Percentiles rank a stretch among this genome's conserved stretches.
Evolutionary conservation across 208 protist genomes (phyloP).

Genomic region (Trypanosoma melophagium): DNA sequence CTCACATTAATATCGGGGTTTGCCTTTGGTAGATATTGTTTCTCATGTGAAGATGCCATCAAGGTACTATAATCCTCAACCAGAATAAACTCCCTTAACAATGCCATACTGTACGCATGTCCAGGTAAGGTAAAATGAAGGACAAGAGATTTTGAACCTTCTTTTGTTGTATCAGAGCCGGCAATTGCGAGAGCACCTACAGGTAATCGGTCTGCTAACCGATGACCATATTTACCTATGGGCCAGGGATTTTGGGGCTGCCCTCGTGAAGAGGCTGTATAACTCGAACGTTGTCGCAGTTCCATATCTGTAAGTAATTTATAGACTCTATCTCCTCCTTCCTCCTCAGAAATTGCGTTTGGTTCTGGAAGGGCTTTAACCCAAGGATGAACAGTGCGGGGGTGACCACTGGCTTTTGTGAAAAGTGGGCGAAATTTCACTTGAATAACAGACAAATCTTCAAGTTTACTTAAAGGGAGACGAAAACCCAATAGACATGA

Average conservation of each 20-base stretch:
- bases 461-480: not conserved
- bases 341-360: not conserved
- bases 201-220: slow-evolving; percentile 64
- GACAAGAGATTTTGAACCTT: slow-evolving; percentile 37
- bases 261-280: slow-evolving; percentile 28
- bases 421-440: slow-evolving; percentile 20
- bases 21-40: not conserved
- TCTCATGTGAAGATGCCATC: not conserved
- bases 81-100: slow-evolving; percentile 53
- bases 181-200: slow-evolving; percentile 47
- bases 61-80: slow-evolving; percentile 22
- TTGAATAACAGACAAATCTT: not conserved
- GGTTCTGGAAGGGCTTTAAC: slow-evolving; percentile 60
- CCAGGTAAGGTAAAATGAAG: slow-evolving; percentile 72
- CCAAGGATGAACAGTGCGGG: slow-evolving; percentile 43
- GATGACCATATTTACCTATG: slow-evolving; percentile 57
- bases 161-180: slow-evolving; percentile 21
- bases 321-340: slow-evolving; percentile 14
- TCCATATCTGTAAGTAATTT: slow-evolving; percentile 34
- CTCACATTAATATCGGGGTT: not conserved
- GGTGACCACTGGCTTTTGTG: slow-evolving; percentile 21
- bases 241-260: slow-evolving; percentile 41
- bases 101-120: slow-evolving; percentile 39
- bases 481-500: slow-evolving; percentile 31
- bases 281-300: slow-evolving; percentile 39